These are phyloP conservation scores for Saprolegnia diclina DNA, from an alignment of 352 stramenopile genomes.

Conservation along the genomic window DNA sequence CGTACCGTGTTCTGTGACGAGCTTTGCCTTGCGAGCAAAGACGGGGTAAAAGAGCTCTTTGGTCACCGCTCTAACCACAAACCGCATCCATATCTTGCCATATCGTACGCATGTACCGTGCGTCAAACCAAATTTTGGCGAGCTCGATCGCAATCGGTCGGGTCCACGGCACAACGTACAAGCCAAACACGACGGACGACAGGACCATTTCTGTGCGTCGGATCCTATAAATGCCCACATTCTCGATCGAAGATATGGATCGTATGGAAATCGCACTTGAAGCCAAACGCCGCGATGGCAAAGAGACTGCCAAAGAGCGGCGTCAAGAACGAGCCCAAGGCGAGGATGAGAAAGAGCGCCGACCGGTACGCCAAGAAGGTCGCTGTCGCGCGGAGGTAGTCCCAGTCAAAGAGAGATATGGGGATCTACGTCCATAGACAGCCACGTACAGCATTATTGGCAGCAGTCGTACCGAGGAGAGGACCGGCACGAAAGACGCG, in stretches of 20 bases:
- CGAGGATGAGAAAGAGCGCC: slow-evolving; percentile 4
- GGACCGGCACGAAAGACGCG: neutral
- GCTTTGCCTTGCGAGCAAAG: neutral
- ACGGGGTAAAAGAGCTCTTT: slow-evolving; percentile 10
- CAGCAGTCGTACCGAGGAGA: neutral
- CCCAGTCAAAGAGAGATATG: slow-evolving; percentile 16
- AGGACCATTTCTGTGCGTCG: slow-evolving; percentile 21
- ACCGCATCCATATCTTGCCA: neutral
- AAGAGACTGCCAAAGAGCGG: slow-evolving; percentile 21
- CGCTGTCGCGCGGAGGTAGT: neutral
- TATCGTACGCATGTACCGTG: neutral
- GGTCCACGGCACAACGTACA: slow-evolving; percentile 9
- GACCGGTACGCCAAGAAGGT: neutral
- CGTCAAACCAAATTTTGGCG: slow-evolving; percentile 13
- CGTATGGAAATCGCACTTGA: slow-evolving; percentile 13
- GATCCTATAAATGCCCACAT: slow-evolving; percentile 6
- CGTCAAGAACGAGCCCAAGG: slow-evolving; percentile 9
- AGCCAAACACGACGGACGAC: neutral
- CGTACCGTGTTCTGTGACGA: neutral
- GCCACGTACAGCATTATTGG: neutral
- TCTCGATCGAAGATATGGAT: neutral
- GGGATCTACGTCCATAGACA: neutral
- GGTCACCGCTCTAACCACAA: neutral
- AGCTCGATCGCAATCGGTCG: slow-evolving; percentile 7
- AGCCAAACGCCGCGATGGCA: slow-evolving; percentile 11